Conservation (phyloP, 768 basidiomycete genomes). For the Clitopilus hobsonii region DNA sequence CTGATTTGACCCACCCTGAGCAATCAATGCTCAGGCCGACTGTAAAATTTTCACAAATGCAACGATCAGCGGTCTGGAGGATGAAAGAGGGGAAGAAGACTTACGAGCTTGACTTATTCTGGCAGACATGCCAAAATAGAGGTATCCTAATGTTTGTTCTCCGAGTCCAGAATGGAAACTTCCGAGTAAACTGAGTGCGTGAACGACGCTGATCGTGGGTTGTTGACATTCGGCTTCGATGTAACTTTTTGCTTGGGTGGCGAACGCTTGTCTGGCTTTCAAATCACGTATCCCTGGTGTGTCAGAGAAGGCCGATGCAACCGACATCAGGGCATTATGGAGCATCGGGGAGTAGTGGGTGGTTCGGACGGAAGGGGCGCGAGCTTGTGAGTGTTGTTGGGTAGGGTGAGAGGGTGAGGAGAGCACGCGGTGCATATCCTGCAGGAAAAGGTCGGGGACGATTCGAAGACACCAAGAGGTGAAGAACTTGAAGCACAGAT, state of each 20-base stretch:
- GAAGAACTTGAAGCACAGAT: constrained; percentile 44
- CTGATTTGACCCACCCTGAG: constrained; percentile 49
- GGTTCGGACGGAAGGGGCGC: constrained; percentile 34
- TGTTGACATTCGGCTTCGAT: constrained; percentile 42
- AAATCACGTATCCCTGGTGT: constrained; percentile 37
- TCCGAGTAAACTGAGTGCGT: constrained; percentile 37
- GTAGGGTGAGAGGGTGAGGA: constrained; percentile 17
- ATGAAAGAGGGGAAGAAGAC: constrained; percentile 15
- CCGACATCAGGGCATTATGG: constrained; percentile 58
- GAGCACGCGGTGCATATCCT: constrained; percentile 42
- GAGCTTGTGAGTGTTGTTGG: constrained; percentile 1
- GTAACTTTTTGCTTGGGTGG: constrained; percentile 37
- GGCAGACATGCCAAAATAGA: constrained; percentile 53
- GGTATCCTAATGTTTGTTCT: constrained; percentile 41
- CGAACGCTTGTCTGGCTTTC: constrained; percentile 37
- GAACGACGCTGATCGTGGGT: constrained; percentile 40
- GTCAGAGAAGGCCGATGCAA: constrained; percentile 40
- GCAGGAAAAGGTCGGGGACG: constrained; percentile 42
- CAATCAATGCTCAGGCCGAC: constrained; percentile 57
- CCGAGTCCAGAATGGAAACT: constrained; percentile 44
- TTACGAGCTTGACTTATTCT: constrained; percentile 56
- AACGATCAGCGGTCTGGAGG: constrained; percentile 1
- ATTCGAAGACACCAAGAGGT: constrained; percentile 47
- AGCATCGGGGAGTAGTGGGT: constrained; percentile 70
- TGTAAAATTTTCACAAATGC: constrained; percentile 15